Base-by-base conservation (phyloP, 805 yeast species). In the Saturnispora bothae region DNA sequence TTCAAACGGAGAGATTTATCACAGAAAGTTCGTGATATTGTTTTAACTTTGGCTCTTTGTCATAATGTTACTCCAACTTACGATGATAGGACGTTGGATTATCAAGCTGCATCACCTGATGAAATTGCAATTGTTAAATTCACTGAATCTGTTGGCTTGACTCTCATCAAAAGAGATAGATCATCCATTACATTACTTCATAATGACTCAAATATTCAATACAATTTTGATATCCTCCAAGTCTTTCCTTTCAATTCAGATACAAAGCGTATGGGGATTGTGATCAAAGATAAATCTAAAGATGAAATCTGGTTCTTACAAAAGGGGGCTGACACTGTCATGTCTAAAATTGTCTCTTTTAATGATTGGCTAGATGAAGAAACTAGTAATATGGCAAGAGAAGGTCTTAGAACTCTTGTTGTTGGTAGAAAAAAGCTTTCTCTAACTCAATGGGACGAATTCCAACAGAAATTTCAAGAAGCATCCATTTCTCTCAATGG, bases 301-400 rank as follows among this genome's bases (percentile, higher is more conserved):
- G 79, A 74, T 38, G 95, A 84, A 47, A 58, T 75, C 20, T 83
- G 88, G 88, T 92, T 94, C 54, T 64, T 81, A 54, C 73, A 83
- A 52, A 92, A 92, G 55, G 99, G 99, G 45, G 99, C 99, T 3
- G 99, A 92, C 57, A 78, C 94, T 0, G 96, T 86, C 5, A 92
- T 92, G 96, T 59, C 73, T 13, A 69, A 65, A 18, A 83, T 89
- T 43, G 97, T 92, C 10, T 80, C 76, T 48, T 70, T 70, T 28
- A 86, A 79, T 54, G 97, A 89, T 55, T 92, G 99, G 99, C 63
- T 92, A 19, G 98, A 94, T 42, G 99, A 92, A 61, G 99, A 92
- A 59, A 85, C 95, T 0, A 79, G 86, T 15, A 92, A 92, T 51
- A 86, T 92, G 96, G 97, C 98, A 1, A 76, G 98, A 44, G 99